Evolutionary conservation across 2,329 filamentous ascomycete genomes (phyloP), one percentile per base, ranked within the genome.

Genomic region (Phaeosphaeriaceae sp.): DNA sequence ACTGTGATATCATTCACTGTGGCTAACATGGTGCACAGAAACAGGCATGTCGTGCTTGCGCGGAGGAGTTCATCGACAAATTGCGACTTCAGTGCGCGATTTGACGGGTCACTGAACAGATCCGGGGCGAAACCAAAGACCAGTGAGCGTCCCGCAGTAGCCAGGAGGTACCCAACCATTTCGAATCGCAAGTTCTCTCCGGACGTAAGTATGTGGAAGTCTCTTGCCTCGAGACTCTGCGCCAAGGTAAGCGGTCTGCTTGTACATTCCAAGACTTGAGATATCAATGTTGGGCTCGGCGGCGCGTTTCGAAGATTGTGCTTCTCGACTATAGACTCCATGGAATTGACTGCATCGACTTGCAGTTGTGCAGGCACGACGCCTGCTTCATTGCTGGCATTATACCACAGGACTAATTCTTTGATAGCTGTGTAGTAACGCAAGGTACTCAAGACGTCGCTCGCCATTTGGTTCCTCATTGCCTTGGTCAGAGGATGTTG

Each of bases 191-290:
- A 60, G 19, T 74, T 71, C 15, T 70, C 63, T 0, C 78, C 79
- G 0, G 78, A 80, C 54, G 74, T 80, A 1, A 79, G 57, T 17
- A 67, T 68, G 56, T 79, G 73, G 47, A 82, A 81, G 10, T 77
- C 71, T 15, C 64, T 58, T 1, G 76, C 75, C 35, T 72, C 66
- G 1, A 69, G 51, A 54, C 64, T 43, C 26, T 67, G 61, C 1
- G 68, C 64, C 10, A 76, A 68, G 13, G 64, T 60, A 1, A 77
- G 64, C 4, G 72, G 70, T 21, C 64, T 66, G 6, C 64, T 66
- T 1, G 66, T 74, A 30, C 72, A 72, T 26, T 73, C 69, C 47
- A 77, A 46, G 2, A 76, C 66, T 19, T 61, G 64, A 10, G 62
- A 55, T 23, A 75, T 68, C 0, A 77, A 58, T 17, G 69, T 58